Conservation (phyloP, 495 filamentous ascomycete genomes). For the Penicillium nucicola region DNA sequence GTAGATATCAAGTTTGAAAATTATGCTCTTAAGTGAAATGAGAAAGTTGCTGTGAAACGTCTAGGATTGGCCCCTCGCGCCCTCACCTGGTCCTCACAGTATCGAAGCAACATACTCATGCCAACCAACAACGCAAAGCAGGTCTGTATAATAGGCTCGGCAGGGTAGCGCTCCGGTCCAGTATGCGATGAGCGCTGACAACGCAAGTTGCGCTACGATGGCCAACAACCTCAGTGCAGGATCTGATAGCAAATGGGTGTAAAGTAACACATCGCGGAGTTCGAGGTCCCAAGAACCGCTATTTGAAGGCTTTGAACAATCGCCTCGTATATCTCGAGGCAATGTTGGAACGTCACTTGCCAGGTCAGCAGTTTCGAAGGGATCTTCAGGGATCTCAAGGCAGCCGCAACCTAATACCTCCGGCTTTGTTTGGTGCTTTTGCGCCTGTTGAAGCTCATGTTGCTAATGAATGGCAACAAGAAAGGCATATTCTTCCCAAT, state of each 20-base stretch:
- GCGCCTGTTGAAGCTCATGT: neutral
- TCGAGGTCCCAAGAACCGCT: conserved; percentile 52
- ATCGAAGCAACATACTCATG: too few relatives aligned
- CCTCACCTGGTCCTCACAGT: too few relatives aligned
- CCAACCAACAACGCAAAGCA: too few relatives aligned
- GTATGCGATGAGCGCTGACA: conserved; percentile 44
- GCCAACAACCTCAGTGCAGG: conserved; percentile 47
- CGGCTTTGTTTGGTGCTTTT: neutral
- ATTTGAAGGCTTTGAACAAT: conserved; percentile 42
- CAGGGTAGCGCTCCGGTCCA: conserved; percentile 1
- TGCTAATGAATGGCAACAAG: too few relatives aligned
- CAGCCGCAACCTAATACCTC: neutral
- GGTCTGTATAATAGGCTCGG: too few relatives aligned
- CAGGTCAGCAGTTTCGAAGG: neutral
- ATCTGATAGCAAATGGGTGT: conserved; percentile 51
- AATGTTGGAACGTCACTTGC: neutral
- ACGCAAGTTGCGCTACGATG: conserved; percentile 47
- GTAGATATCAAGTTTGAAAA: too few relatives aligned
- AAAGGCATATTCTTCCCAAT: too few relatives aligned
- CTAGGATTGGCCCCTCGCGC: too few relatives aligned
- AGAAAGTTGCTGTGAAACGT: too few relatives aligned
- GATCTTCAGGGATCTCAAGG: neutral
- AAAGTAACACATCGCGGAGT: conserved; percentile 42
- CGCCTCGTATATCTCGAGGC: conserved; percentile 2
- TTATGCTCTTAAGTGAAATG: too few relatives aligned